phyloP scores from a whole-genome alignment of 75 land plant species.

The Cunninghamia lanceolata region DNA sequence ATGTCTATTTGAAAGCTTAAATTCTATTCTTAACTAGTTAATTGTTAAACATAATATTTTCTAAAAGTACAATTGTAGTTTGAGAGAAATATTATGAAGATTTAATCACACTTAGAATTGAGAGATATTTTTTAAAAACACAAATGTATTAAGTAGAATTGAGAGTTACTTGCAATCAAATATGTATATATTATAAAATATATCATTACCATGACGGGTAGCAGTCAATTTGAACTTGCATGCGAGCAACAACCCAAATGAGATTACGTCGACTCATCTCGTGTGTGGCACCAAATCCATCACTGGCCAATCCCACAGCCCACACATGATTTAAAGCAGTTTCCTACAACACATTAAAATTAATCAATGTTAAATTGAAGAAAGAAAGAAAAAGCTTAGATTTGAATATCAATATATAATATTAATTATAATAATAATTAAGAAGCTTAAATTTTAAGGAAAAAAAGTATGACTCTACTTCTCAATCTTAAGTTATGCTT shows the following conservation, averaged over 20 bases:
- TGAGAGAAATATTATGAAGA: no score
- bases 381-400: no score
- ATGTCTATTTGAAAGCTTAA: no score
- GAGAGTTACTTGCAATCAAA: no score
- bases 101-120: no score
- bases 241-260: constrained; percentile 44
- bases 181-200: no score
- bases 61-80: no score
- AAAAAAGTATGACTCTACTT: no score
- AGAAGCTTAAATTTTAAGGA: neutral
- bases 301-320: constrained; percentile 37
- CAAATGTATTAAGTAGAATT: no score
- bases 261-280: constrained; percentile 28
- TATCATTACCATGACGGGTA: constrained; percentile 32
- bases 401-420: neutral
- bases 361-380: neutral
- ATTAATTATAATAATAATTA: neutral
- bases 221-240: constrained; percentile 38
- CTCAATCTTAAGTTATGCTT: neutral
- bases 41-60: no score
- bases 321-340: constrained; percentile 44
- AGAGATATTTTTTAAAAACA: no score
- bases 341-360: constrained; percentile 11
- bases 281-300: constrained; percentile 43
- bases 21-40: no score